phyloP scores from a whole-genome alignment of 179 eudicot species.

The Corrigiola litoralis region DNA sequence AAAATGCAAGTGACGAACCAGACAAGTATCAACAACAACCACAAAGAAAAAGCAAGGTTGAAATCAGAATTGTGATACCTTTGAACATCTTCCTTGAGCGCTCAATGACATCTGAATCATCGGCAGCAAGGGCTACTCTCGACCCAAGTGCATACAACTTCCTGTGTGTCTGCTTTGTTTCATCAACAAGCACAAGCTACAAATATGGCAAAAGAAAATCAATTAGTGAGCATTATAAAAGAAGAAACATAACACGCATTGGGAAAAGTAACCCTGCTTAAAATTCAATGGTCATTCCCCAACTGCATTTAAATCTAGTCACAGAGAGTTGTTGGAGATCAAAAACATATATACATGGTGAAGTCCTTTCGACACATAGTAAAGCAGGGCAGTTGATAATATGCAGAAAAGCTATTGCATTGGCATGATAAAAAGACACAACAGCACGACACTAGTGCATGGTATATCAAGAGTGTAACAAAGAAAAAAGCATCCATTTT shows the following conservation, averaged over 20 bases:
- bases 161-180: background rate
- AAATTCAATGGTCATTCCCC: no score
- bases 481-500: no score
- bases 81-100: constrained; percentile 14
- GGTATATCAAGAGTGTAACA: no score
- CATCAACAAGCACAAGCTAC: constrained; percentile 7
- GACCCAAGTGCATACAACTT: constrained; percentile 7
- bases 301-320: no score
- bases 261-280: no score
- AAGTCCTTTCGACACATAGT: no score
- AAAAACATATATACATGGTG: no score
- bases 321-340: no score
- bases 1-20: background rate
- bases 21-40: background rate
- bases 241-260: background rate
- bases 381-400: no score
- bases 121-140: background rate
- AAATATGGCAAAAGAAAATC: background rate
- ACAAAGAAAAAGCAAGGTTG: background rate
- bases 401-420: no score
- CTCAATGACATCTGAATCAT: background rate
- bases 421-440: no score
- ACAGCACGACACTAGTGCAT: no score
- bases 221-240: background rate
- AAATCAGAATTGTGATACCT: constrained; percentile 1